Evolutionary conservation across 2,329 filamentous ascomycete species (phyloP), one percentile per base, ranked within the genome.

Genomic region (Monosporascus ibericus): DNA sequence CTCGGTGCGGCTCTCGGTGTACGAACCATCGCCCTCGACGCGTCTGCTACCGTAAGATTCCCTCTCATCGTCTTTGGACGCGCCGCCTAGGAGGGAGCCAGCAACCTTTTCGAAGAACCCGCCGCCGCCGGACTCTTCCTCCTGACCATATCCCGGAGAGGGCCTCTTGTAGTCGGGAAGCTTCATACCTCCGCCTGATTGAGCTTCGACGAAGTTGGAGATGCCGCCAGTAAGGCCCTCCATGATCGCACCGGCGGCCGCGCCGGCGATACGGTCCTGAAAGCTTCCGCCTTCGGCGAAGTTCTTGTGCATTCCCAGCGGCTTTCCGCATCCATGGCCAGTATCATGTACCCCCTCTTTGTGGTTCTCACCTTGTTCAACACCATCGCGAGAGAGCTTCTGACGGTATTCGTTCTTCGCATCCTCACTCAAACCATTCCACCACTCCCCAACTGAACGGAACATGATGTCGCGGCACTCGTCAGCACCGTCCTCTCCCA

Each of bases 261-360:
- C 75, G 46, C 73, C 72, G 15, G 80, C 79, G 58, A 84, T 81
- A 61, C 76, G 76, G 63, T 81, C 80, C 63, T 82, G 77, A 40
- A 77, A 62, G 30, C 73, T 77, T 53, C 78, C 74, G 3, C 71
- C 71, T 34, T 73, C 70, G 22, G 60, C 60, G 54, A 79, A 82
- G 58, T 81, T 79, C 70, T 88, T 91, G 57, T 85, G 83, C 81
- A 95, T 88, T 58, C 85, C 81, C 11, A 96, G 76, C 70, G 91
- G 91, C 55, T 88, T 85, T 55, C 73, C 76, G 65, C 90, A 95
- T 49, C 90, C 90, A 66, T 96, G 90, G 6, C 92, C 92, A 49
- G 81, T 85, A 69, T 96, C 91, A 17, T 90, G 73, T 11, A 92
- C 86, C 27, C 89, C 90, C 61, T 90, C 85, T 70, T 90, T 92